phyloP scores from a whole-genome alignment of 2,329 filamentous ascomycete species.

The Myriangium duriaei region DNA sequence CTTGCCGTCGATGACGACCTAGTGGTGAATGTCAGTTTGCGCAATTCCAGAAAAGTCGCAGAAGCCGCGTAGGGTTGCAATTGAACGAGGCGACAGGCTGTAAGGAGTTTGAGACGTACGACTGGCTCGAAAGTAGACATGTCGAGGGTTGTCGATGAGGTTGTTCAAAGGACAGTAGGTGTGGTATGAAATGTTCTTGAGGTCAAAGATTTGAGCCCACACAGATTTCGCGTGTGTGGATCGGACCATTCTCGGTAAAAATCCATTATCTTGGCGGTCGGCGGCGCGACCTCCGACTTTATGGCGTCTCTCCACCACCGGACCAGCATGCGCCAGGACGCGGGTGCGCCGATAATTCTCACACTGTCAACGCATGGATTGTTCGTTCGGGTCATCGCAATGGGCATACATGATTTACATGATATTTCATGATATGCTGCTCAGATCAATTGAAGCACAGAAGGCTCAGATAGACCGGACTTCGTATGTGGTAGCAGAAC shows the following conservation, averaged over 20 bases:
- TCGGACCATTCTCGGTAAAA: constrained; percentile 1
- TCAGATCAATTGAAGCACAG: too few species aligned
- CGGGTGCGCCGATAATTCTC: too few species aligned
- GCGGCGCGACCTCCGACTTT: too few species aligned
- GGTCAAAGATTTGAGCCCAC: constrained; percentile 1
- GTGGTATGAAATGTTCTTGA: neutral
- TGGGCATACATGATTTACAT: too few species aligned
- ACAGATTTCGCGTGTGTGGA: constrained; percentile 1
- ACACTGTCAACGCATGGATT: too few species aligned
- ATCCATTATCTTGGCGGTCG: constrained; percentile 5
- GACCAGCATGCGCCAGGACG: too few species aligned
- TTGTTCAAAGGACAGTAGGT: neutral
- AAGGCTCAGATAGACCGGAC: too few species aligned
- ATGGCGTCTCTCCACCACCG: too few species aligned
- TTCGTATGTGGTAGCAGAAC: too few species aligned
- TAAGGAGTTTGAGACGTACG: constrained; percentile 39
- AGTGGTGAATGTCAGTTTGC: constrained; percentile 11
- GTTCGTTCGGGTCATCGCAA: too few species aligned
- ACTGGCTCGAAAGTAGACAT: constrained; percentile 54
- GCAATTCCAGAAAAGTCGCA: neutral
- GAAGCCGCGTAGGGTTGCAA: neutral
- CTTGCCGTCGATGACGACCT: constrained; percentile 99
- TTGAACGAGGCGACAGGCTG: too few species aligned
- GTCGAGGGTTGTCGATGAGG: constrained; percentile 21
- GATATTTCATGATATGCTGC: too few species aligned